These are phyloP conservation scores for Malassezia slooffiae DNA, from an alignment of 1,284 basidiomycete genomes.

Conservation along the genomic window DNA sequence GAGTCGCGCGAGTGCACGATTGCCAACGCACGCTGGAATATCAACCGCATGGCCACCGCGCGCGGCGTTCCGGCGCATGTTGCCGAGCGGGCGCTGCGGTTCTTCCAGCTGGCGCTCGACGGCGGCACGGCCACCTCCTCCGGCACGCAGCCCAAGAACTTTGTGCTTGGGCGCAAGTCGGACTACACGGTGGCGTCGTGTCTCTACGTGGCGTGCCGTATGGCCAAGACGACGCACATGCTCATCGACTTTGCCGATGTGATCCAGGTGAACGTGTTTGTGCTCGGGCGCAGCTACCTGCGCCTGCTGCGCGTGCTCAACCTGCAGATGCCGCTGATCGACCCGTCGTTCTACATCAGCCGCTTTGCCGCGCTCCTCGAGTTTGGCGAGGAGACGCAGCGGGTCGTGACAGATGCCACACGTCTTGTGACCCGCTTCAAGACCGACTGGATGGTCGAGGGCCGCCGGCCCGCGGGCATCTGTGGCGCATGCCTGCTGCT, in stretches of 20 bases:
- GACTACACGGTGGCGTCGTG: slow-evolving; percentile 90
- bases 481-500: slow-evolving; percentile 90
- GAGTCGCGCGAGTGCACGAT: slow-evolving; percentile 67
- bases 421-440: slow-evolving; percentile 89
- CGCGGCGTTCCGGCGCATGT: slow-evolving; percentile 70
- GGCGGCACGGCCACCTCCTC: slow-evolving; percentile 50
- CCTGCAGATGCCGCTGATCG: slow-evolving; percentile 72
- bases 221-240: slow-evolving; percentile 85
- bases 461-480: slow-evolving; percentile 88
- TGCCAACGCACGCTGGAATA: slow-evolving; percentile 70
- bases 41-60: slow-evolving; percentile 66
- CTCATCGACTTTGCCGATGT: slow-evolving; percentile 76
- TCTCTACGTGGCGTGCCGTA: slow-evolving; percentile 83
- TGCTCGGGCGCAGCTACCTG: slow-evolving; percentile 88
- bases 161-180: slow-evolving; percentile 62
- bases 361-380: slow-evolving; percentile 93
- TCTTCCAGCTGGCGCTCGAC: slow-evolving; percentile 86
- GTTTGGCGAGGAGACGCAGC: slow-evolving; percentile 85
- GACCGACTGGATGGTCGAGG: slow-evolving; percentile 93
- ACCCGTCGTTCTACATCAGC: slow-evolving; percentile 92
- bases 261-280: slow-evolving; percentile 77
- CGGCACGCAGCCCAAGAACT: slow-evolving; percentile 38
- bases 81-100: slow-evolving; percentile 67
- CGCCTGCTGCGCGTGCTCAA: slow-evolving; percentile 82
- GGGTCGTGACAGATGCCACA: slow-evolving; percentile 83